Base-by-base conservation (phyloP, 2,329 filamentous ascomycete genomes). In the Penicillium sp. region DNA sequence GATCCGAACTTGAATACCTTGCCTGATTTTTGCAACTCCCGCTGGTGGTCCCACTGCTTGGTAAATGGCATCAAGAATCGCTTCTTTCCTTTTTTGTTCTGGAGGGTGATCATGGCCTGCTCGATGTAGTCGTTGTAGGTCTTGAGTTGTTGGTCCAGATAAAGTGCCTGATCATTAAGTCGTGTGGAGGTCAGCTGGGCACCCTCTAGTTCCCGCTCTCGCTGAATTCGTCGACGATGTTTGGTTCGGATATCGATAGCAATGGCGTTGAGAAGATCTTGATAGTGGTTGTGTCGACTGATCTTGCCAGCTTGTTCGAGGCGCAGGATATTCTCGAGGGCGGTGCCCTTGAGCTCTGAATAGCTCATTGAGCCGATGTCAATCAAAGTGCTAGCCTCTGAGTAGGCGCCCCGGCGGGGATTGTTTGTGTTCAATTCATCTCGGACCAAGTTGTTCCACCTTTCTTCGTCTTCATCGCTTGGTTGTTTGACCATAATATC, bases 81-180 rank as follows among this genome's bases (percentile, higher is more conserved):
- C 67, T 94, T 94, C 72, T 94, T 94, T 47, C 84, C 90, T 70
- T 96, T 96, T 68, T 96, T 94, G 70, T 87, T 95, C 67, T 97
- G 93, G 43, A 98, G 75, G 4, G 94, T 98, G 45, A 90, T 78
- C 87, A 98, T 96, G 33, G 93, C 91, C 66, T 95, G 90, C 71
- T 98, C 94, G 60, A 98, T 95, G 69, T 98, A 98, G 70, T 98
- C 89, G 63, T 98, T 95, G 71, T 98, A 98, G 51, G 84, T 93
- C 75, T 95, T 95, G 45, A 94, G 80, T 69, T 98, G 93, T 55
- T 89, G 86, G 62, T 98, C 93, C 7, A 98, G 78, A 68, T 94
- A 98, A 51, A 82, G 80, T 25, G 91, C 90, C 71, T 98, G 71
- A 39, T 73, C 73, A 21, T 72, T 69, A 27, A 75, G 62, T 28